Evolutionary conservation across 2,329 filamentous ascomycete species (phyloP).

Genomic region (Lasiodiplodia sp.): DNA sequence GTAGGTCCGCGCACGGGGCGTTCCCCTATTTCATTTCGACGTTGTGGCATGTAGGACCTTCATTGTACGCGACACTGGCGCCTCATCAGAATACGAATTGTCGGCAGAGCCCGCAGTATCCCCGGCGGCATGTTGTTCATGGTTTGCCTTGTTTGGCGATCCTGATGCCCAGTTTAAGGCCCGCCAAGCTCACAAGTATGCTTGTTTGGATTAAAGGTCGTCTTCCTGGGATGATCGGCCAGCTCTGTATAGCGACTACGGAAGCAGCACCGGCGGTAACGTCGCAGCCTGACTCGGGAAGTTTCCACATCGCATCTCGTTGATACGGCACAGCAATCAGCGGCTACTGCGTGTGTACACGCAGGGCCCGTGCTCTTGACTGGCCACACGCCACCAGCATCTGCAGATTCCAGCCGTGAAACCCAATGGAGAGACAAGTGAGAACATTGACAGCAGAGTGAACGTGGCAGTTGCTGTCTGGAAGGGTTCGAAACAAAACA

Average conservation of each 20-base stretch:
- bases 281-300: constrained; percentile 8
- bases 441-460: background rate
- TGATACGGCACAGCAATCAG: background rate
- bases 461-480: background rate
- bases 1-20: constrained; percentile 7
- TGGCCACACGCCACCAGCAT: background rate
- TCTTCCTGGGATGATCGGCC: background rate
- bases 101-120: background rate
- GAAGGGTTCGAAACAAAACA: constrained; percentile 6
- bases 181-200: constrained; percentile 1
- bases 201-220: background rate
- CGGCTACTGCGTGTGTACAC: background rate
- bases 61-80: constrained; percentile 10
- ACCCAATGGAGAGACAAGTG: background rate
- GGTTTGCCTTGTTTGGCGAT: background rate
- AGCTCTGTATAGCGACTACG: background rate
- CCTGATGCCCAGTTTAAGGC: background rate
- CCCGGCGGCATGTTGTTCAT: background rate
- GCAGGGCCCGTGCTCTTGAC: background rate
- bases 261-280: background rate
- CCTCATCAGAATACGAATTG: constrained; percentile 9
- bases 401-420: background rate
- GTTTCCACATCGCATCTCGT: background rate
- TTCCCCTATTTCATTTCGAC: constrained; percentile 11
- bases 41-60: constrained; percentile 5